These are phyloP conservation scores for Parasitella parasitica DNA, from an alignment of 371 early-diverging fungal genomes.

Conservation along the genomic window DNA sequence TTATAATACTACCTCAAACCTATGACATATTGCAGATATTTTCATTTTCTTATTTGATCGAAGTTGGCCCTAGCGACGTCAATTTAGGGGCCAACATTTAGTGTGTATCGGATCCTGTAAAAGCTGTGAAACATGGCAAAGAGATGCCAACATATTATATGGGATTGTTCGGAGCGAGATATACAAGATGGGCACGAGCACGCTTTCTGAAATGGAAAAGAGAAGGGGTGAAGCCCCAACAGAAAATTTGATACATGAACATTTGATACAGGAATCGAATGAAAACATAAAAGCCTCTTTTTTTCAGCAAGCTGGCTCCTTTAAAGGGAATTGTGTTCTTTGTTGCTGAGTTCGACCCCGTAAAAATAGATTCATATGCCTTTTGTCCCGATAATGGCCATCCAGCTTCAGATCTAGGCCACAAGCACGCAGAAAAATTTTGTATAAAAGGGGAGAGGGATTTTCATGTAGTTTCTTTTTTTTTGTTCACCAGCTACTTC, in stretches of 20 bases:
- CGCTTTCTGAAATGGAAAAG: background rate
- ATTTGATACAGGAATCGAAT: background rate
- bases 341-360: background rate
- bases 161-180: background rate
- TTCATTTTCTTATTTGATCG: background rate
- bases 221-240: background rate
- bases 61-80: background rate
- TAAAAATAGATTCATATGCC: conserved; percentile 12
- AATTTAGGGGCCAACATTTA: background rate
- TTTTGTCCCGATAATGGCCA: conserved; percentile 13
- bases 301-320: no score
- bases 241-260: background rate
- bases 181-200: background rate
- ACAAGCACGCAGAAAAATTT: background rate
- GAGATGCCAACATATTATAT: background rate
- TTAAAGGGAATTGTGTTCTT: background rate
- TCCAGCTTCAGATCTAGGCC: conserved; percentile 1
- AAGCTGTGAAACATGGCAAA: conserved; percentile 1
- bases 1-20: background rate
- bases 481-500: background rate
- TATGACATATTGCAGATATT: background rate
- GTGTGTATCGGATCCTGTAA: conserved; percentile 7
- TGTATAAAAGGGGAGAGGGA: background rate
- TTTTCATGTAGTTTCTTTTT: background rate
- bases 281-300: background rate